A percentile compares a stretch with the other conserved stretches of the same genome.
Evolutionary conservation across 1,139 yeast species (phyloP).

Genomic region (Magnusiomyces suaveolens): DNA sequence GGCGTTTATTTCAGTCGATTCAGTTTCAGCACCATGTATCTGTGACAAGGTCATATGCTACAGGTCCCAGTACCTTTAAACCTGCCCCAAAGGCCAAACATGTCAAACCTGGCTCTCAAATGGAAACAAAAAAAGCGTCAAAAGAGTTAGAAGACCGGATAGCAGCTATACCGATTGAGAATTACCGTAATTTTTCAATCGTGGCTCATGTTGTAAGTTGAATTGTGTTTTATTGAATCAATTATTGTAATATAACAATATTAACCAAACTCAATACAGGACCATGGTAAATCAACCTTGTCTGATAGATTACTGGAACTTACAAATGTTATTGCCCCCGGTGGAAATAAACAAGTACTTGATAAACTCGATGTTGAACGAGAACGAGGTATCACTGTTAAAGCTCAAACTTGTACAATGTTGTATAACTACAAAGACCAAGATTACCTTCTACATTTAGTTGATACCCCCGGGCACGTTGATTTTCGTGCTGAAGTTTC

Average conservation of each 20-base stretch:
- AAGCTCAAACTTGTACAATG: constrained; percentile 96
- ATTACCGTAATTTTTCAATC: constrained; percentile 83
- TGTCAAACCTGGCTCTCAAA: constrained; percentile 1
- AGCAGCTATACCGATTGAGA: constrained; percentile 62
- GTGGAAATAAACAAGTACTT: constrained; percentile 71
- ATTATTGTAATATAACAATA: background rate
- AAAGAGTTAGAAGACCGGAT: constrained; percentile 42
- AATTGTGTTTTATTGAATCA: background rate
- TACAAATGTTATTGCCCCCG: constrained; percentile 78
- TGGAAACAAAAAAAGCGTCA: background rate
- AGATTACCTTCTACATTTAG: constrained; percentile 78
- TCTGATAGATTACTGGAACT: constrained; percentile 79
- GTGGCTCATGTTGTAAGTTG: constrained; percentile 70
- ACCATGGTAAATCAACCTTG: constrained; percentile 90
- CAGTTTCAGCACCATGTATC: too few species aligned
- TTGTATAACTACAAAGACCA: constrained; percentile 58
- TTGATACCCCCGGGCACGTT: constrained; percentile 97
- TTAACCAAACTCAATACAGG: constrained; percentile 27
- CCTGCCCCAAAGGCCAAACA: background rate
- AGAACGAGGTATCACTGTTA: constrained; percentile 92
- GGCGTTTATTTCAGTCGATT: too few species aligned
- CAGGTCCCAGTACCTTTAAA: background rate
- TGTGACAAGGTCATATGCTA: background rate
- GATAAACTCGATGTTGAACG: constrained; percentile 92
- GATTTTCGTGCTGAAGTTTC: constrained; percentile 93